Base-by-base conservation (phyloP, 1,139 yeast species). In the Spencermartinsiella ligniputridi region DNA sequence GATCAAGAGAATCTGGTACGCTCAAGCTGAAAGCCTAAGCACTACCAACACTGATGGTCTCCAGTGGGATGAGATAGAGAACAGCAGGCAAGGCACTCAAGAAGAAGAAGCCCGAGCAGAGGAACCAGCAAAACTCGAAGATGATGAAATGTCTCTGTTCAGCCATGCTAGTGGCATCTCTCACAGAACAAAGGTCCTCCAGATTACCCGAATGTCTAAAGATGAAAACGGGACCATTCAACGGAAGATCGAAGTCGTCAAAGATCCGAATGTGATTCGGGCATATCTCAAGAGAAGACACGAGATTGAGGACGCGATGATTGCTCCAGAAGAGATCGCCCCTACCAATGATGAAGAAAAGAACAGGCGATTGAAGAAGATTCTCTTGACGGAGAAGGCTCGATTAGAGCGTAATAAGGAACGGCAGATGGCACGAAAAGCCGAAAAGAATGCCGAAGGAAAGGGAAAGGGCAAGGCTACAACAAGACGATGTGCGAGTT, bases 221-320 rank as follows among this genome's bases (percentile, higher is more conserved):
- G 97, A 92, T 62, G 81, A 82, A 41, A 85, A 89, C 62, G 96
- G 95, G 3, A 83, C 87, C 30, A 76, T 88, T 37, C 97, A 90
- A 60, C 76, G 97, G 59, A 79, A 78, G 50, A 80, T 84, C 3
- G 94, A 89, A 56, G 71, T 85, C 11, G 78, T 92, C 12, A 78
- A 78, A 43, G 97, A 92, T 61, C 94, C 95, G 1, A 75, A 90
- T 43, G 81, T 92, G 22, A 92, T 92, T 47, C 82, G 84, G 44
- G 92, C 96, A 1, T 92, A 92, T 62, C 74, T 90, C 49, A 80
- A 78, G 55, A 78, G 88, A 37, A 83, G 89, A 65, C 89, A 86
- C 61, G 79, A 77, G 56, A 70, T 83, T 42, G 95, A 88, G 56
- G 94, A 70, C 42, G 80, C 80, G 37, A 77, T 80, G 38, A 35